Base-by-base conservation (phyloP, 768 basidiomycete species). In the Termitomyces sp. region DNA sequence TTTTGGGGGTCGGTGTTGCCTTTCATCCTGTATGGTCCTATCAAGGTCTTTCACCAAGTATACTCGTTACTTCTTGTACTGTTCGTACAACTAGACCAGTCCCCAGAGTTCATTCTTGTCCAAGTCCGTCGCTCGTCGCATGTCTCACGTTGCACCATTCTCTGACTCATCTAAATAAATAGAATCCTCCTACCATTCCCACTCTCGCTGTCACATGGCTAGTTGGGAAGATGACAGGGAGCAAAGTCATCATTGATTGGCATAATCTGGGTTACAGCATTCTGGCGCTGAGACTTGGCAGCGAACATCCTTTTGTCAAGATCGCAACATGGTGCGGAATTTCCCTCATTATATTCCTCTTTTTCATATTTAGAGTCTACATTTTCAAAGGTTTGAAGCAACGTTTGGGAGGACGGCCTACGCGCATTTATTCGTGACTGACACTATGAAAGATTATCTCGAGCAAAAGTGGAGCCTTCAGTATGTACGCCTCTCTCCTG, bases 141-240 rank as follows among this genome's bases (percentile, higher is more conserved):
- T 59, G 57, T 57, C 41, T 52, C 57, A 41, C 11, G 11, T 46
- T 11, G 35, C 24, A 3, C 1, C 30, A 16, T 18, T 26, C 20
- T 52, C 22, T 46, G 16, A 46, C 30, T 30, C 28, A 26, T 47
- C 5, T 28, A 13, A 40, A 28, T 41, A 28, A 49, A 32, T 36
- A 99, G 93, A 99, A 98, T 67, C 97, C 97, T 28, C 97, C 97
- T 9, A 91, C 90, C 59, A 94, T 99, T 38, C 97, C 97, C 1
- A 95, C 95, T 0, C 81, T 99, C 18, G 86, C 87, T 2, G 74
- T 98, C 20, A 92, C 91, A 3, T 90, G 90, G 79, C 70, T 94
- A 28, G 85, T 87, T 1, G 81, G 82, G 22, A 67, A 74, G 20
- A 65, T 92, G 16, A 79, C 85, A 18, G 87, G 90, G 3, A 88